A percentile compares a stretch with the other conserved stretches of the same genome.
phyloP scores from a whole-genome alignment of 1,284 basidiomycete species.

The Cutaneotrichosporon cavernicola region DNA sequence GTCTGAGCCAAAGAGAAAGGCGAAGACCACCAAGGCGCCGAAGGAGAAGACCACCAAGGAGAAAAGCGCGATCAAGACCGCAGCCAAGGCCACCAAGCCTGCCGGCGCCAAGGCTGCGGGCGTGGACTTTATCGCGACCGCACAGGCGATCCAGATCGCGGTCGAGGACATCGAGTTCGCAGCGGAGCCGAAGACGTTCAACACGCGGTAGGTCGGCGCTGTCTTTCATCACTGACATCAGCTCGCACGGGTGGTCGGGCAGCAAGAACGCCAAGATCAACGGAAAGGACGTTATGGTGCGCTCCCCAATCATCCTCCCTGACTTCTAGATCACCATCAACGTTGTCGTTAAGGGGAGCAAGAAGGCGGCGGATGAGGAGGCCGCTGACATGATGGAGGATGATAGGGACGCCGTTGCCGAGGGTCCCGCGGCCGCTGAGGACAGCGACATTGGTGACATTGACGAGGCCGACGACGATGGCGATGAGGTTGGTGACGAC shows the following conservation, averaged over 20 bases:
- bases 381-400: background rate
- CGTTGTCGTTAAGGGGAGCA: conserved; percentile 20
- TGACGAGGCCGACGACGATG: background rate
- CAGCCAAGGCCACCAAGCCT: conserved; percentile 2
- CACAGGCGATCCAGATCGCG: conserved; percentile 10
- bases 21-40: background rate
- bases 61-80: background rate
- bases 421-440: background rate
- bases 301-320: conserved; percentile 5
- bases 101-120: background rate
- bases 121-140: background rate
- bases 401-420: background rate
- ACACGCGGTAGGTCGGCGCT: conserved; percentile 21
- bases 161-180: conserved; percentile 15
- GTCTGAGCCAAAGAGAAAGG: background rate
- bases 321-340: conserved; percentile 22
- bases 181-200: conserved; percentile 18
- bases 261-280: conserved; percentile 20
- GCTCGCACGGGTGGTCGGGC: conserved; percentile 28
- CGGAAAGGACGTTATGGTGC: conserved; percentile 20
- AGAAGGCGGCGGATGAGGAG: conserved; percentile 10
- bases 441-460: background rate
- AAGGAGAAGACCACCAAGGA: conserved; percentile 8
- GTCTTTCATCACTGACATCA: conserved; percentile 11
- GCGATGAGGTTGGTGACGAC: background rate